Conservation (phyloP, 164 flowering plant genomes). For the Vitis amurensis region DNA sequence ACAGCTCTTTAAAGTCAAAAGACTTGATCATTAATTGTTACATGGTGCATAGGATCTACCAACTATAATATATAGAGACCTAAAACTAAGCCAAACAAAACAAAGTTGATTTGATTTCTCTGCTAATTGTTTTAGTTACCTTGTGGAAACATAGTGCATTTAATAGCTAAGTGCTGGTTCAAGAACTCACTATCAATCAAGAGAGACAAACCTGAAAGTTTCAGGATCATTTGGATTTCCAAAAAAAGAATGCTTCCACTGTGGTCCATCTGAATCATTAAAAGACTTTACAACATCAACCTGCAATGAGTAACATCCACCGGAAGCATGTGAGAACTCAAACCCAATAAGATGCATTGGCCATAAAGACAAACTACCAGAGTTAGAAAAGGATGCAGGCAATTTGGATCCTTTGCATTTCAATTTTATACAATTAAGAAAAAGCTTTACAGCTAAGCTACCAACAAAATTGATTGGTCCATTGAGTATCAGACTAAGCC, state of each 20-base stretch:
- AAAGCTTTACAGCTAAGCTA: neutral
- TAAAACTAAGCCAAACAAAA: neutral
- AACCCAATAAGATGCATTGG: neutral
- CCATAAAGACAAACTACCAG: neutral
- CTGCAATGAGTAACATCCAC: slow-evolving; percentile 30
- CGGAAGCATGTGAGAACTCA: slow-evolving; percentile 1
- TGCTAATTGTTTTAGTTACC: neutral
- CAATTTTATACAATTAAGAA: neutral
- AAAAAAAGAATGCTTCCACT: slow-evolving; percentile 94
- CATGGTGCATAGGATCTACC: neutral
- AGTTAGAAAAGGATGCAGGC: neutral
- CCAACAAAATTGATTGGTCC: neutral
- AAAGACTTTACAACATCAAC: slow-evolving; percentile 80
- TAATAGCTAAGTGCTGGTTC: neutral
- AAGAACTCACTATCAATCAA: slow-evolving; percentile 1
- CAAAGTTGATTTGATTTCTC: neutral
- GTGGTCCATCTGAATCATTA: slow-evolving; percentile 88
- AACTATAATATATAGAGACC: neutral
- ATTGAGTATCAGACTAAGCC: neutral
- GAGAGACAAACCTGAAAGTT: slow-evolving; percentile 78
- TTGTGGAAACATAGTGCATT: neutral
- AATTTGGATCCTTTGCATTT: neutral
- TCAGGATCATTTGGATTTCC: slow-evolving; percentile 98
- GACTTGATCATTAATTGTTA: neutral
- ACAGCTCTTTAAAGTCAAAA: neutral